Conservation (phyloP, 371 early-diverging fungal species). For the Apophysomyces ossiformis region DNA sequence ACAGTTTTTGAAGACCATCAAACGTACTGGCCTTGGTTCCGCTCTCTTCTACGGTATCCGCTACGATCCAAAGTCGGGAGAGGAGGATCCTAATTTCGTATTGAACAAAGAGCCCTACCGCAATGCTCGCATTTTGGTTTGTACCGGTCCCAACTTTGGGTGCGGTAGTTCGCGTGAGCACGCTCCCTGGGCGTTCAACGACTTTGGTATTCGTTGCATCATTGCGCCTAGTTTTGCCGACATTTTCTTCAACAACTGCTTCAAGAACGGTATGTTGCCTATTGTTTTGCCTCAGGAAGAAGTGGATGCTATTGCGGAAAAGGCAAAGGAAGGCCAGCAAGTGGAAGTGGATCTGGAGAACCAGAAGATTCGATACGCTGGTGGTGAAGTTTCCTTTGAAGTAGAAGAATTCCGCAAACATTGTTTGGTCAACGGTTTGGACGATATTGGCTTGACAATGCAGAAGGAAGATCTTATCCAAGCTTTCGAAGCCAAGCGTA, state of each 20-base stretch:
- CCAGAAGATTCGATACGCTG: slow-evolving; percentile 47
- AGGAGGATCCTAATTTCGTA: slow-evolving; percentile 61
- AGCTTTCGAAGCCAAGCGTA: slow-evolving; percentile 58
- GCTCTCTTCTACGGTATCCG: slow-evolving; percentile 67
- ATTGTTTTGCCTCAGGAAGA: slow-evolving; percentile 46
- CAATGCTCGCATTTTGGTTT: slow-evolving; percentile 57
- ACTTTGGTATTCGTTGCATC: slow-evolving; percentile 73
- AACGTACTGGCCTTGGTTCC: slow-evolving; percentile 68
- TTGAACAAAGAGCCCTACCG: slow-evolving; percentile 65
- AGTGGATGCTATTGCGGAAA: slow-evolving; percentile 47
- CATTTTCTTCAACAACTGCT: slow-evolving; percentile 75
- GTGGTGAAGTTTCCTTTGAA: slow-evolving; percentile 52
- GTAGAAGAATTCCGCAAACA: slow-evolving; percentile 65
- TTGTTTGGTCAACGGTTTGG: slow-evolving; percentile 69
- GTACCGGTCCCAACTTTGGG: slow-evolving; percentile 72
- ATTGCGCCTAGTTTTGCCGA: slow-evolving; percentile 73
- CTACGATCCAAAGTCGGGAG: slow-evolving; percentile 51
- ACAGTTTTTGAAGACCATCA: slow-evolving; percentile 77
- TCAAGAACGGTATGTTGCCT: slow-evolving; percentile 77
- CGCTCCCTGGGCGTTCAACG: slow-evolving; percentile 77
- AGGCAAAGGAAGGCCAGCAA: slow-evolving; percentile 48
- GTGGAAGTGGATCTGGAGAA: slow-evolving; percentile 62
- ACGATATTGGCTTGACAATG: slow-evolving; percentile 75
- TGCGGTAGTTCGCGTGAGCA: slow-evolving; percentile 77
- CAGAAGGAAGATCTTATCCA: slow-evolving; percentile 60